Base-by-base conservation (phyloP, 768 basidiomycete genomes). In the Mycena maculata region DNA sequence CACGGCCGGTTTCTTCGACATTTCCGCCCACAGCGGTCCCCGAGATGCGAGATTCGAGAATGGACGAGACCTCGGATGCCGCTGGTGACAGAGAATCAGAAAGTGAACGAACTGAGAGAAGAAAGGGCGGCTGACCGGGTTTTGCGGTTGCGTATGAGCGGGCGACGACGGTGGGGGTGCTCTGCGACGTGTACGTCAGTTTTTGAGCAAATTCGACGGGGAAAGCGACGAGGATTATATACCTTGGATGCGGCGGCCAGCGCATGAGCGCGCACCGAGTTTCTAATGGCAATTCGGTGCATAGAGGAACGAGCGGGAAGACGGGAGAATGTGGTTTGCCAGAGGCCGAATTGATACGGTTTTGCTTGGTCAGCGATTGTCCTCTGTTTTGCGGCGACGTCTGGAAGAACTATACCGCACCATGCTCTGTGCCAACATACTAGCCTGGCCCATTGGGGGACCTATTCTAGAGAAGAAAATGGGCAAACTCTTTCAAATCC, bases 1-100 rank as follows among this genome's bases (percentile, higher is more conserved):
- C 98, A 78, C 97, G 96, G 78, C 98, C 98, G 67, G 98, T 99
- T 85, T 99, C 98, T 85, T 98, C 95, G 77, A 99, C 95, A 80
- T 98, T 98, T 75, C 89, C 94, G 75, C 94, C 91, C 74, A 95
- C 85, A 73, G 92, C 85, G 71, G 94, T 88, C 80, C 97, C 98
- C 72, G 96, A 89, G 80, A 99, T 99, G 80, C 98, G 94, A 77
- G 93, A 92, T 88, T 99, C 98, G 78, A 99, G 90, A 85, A 99
- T 98, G 75, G 96, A 96, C 48, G 98, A 97, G 74, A 99, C 98
- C 89, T 99, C 98, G 75, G 96, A 97, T 73, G 97, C 98, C 79
- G 96, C 98, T 97, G 71, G 50, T 38, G 30, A 64, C 42, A 55
- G 58, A 56, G 62, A 63, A 65, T 75, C 72, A 69, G 71, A 63